Base-by-base conservation (phyloP, 352 stramenopile species). In the Blastocystis hominis region DNA sequence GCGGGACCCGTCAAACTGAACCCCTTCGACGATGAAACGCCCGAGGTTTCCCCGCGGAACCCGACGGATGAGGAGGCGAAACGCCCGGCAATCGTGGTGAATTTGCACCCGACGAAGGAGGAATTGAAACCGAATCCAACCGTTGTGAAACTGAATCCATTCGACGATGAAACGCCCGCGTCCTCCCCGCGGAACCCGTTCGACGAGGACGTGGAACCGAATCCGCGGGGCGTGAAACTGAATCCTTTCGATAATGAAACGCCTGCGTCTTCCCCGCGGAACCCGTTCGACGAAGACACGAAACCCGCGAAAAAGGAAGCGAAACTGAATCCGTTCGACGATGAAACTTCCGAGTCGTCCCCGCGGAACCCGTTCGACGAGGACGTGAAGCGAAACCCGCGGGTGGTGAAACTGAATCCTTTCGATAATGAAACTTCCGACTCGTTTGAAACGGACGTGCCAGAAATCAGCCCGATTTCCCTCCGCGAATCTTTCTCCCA, bases 11-110 rank as follows among this genome's bases (percentile, higher is more conserved):
- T 30, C 3, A 77, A 30, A 59, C 30, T 40, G 3, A 77, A 77
- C 50, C 66, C 66, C 17, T 77, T 77, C 50, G 62, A 70, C 13
- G 66, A 77, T 40, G 66, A 77, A 75, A 55, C 36, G n/a, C 30
- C 56, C 30, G 66, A 77, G 13, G n/a, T 15, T 77, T 77, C 66
- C 10, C 34, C 66, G 24, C 50, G 20, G 7, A 77, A 77, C 36
- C 66, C 66, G 17, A 56, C 55, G 53, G 66, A 77, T 20, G 66
- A 77, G 34, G 34, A 40, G 1, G 3, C 0, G 3, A 30, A 30
- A 30, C 24, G 24, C 24, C 24, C 24, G 24, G 24, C 0, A 30
- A 30, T 30, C 24, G 24, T 30, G 24, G 24, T 30, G 24, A 30
- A 30, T 30, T 30, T 30, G 24, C 24, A 30, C 24, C 24, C 24